Base-by-base conservation (phyloP, 2,329 filamentous ascomycete genomes). In the Ophiostoma triangulosporum region DNA sequence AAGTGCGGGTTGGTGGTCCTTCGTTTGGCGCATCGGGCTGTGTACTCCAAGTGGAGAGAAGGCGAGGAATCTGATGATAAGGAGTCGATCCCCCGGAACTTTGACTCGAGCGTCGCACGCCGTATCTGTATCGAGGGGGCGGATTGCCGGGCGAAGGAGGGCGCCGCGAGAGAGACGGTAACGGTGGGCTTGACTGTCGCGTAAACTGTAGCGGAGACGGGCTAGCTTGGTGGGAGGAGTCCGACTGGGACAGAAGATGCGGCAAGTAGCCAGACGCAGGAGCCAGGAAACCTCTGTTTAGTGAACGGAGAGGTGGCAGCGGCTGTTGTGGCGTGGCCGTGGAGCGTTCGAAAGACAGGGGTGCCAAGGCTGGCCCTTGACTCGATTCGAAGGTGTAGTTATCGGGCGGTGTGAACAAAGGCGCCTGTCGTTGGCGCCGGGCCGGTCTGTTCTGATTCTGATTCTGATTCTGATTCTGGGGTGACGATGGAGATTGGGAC, bases 101-200 rank as follows among this genome's bases (percentile, higher is more conserved):
- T n/a, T n/a, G n/a, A n/a, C n/a, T n/a, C n/a, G n/a, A n/a, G n/a
- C n/a, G n/a, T n/a, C n/a, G n/a, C n/a, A n/a, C n/a, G n/a, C n/a
- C 15, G 17, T 40, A 29, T 36, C 53, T 29, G 22, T 49, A 52
- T 17, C 54, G 50, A 35, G 46, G 46, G 3, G 54, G 54, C 12
- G 45, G 49, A 9, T 12, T n/a, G 52, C 20, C 14, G 68, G 64
- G 59, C 11, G 38, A 22, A 36, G 24, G 38, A n/a, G 15, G n/a
- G n/a, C n/a, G n/a, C n/a, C 15, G 26, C 24, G 43, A 11, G 15
- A 17, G 43, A n/a, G 43, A 17, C 15, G 26, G 20, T 17, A 24
- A 17, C 26, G 26, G 15, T n/a, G 15, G 26, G 43, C 11, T 46
- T n/a, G n/a, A n/a, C n/a, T n/a, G n/a, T n/a, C n/a, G n/a, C n/a